A percentile compares a stretch with the other conserved stretches of the same genome.
Evolutionary conservation across 192 early-diverging fungal genomes (phyloP).

Genomic region (Rhizoclosmatium sp.): DNA sequence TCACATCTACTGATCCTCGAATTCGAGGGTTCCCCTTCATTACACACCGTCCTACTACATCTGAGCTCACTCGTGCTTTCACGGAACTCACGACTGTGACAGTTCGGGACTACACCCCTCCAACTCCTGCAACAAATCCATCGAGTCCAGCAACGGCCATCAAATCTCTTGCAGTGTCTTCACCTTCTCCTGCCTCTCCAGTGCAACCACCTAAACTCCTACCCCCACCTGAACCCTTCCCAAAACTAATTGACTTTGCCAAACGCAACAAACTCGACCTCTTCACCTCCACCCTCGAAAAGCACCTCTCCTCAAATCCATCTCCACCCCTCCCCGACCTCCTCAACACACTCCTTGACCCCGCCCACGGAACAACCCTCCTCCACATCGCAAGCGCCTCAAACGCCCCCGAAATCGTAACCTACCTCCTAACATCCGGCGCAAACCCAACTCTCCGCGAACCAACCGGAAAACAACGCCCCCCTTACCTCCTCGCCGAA

Average conservation of each 20-base stretch:
- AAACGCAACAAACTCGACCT: slow-evolving; percentile 70
- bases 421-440: slow-evolving; percentile 69
- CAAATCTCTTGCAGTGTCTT: background rate
- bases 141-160: background rate
- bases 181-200: background rate
- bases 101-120: slow-evolving; percentile 43
- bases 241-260: slow-evolving; percentile 64
- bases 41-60: slow-evolving; percentile 77
- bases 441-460: slow-evolving; percentile 76
- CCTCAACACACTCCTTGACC: slow-evolving; percentile 46
- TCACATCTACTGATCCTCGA: slow-evolving; percentile 50
- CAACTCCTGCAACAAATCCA: slow-evolving; percentile 1
- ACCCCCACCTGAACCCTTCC: slow-evolving; percentile 42
- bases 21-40: slow-evolving; percentile 80
- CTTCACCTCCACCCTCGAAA: slow-evolving; percentile 64
- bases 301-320: slow-evolving; percentile 26
- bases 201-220: slow-evolving; percentile 29
- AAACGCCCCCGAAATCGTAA: slow-evolving; percentile 68
- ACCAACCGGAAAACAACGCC: slow-evolving; percentile 43
- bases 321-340: background rate
- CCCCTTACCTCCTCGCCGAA: slow-evolving; percentile 75
- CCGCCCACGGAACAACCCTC: slow-evolving; percentile 56
- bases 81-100: slow-evolving; percentile 69
- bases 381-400: slow-evolving; percentile 79
- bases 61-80: slow-evolving; percentile 73